Evolutionary conservation across 2,329 filamentous ascomycete species (phyloP), one percentile per base, ranked within the genome.

Genomic region (Cladobotryum protrusum): DNA sequence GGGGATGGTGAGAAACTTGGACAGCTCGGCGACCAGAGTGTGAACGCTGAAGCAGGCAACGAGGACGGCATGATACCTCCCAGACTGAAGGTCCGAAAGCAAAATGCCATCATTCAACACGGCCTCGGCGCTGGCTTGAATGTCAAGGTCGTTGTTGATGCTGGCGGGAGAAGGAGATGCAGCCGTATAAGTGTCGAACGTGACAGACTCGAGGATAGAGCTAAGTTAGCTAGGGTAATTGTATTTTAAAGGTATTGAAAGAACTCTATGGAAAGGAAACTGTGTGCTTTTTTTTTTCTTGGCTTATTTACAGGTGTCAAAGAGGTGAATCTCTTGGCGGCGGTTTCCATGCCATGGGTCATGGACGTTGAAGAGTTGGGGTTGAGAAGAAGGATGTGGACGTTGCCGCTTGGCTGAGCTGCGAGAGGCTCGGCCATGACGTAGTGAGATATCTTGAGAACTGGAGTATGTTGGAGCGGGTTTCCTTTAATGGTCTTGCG

Each of bases 31-130:
- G 0, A 95, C 87, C 0, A 96, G 77, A 0, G 86, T 83, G 62
- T 96, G 90, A 1, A 86, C 82, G 52, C 87, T 93, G 71, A 89
- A 97, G 70, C 92, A 96, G 17, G 90, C 90, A 2, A 96, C 78
- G 1, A 96, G 76, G 54, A 95, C 84, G n/a, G 78, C 89, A 61
- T 93, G 83, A 65, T 88, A 82, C 24, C 68, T 59, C 2, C 65
- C 52, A 1, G 78, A 63, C 1, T 68, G 52, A 54, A 61, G 41
- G 13, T 70, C 52, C 39, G 60, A 34, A 5, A 53, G 49, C 1
- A 72, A 63, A 20, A 70, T 63, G 5, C 87, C 63, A 52, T 81
- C 72, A 1, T 73, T 69, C 14, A 85, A 70, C 45, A 88, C 87
- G 50, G 81, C 77, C 2, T 76, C 62, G 1, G 82, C 78, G 57